phyloP scores from a whole-genome alignment of 441 rosid genomes.

The Erodium trifolium region DNA sequence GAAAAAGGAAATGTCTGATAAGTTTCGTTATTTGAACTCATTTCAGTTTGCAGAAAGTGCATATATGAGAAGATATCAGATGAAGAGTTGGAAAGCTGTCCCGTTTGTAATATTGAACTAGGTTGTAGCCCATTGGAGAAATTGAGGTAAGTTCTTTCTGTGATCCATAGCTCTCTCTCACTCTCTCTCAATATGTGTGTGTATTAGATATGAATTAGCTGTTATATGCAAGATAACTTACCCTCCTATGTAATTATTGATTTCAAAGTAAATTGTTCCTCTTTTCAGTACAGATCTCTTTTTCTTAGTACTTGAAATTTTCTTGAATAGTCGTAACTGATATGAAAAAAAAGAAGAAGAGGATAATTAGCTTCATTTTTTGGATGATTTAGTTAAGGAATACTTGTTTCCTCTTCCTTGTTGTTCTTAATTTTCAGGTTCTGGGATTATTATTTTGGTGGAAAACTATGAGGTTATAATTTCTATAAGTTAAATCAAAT shows the following conservation, averaged over 20 bases:
- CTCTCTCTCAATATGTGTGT: slow-evolving; percentile 3
- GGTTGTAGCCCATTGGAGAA: slow-evolving; percentile 72
- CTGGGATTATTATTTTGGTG: background rate
- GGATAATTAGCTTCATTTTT: background rate
- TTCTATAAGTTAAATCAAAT: background rate
- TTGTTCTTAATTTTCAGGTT: background rate
- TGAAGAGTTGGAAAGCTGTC: slow-evolving; percentile 70
- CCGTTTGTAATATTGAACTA: slow-evolving; percentile 58
- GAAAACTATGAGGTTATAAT: too few species aligned
- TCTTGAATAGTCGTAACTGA: background rate
- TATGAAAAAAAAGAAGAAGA: background rate
- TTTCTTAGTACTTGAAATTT: background rate
- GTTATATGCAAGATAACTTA: background rate
- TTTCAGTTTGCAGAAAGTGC: slow-evolving; percentile 62
- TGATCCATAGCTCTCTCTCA: slow-evolving; percentile 3
- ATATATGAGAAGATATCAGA: slow-evolving; percentile 36
- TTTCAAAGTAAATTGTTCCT: too few species aligned
- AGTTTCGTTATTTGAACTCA: background rate
- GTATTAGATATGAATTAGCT: background rate
- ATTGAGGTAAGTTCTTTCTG: slow-evolving; percentile 37
- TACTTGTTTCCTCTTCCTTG: background rate
- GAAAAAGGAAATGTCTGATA: too few species aligned
- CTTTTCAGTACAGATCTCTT: too few species aligned
- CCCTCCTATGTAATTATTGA: background rate
- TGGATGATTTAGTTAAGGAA: too few species aligned